Conservation (phyloP, 106 monocot genomes). For the Ottelia alismoides region DNA sequence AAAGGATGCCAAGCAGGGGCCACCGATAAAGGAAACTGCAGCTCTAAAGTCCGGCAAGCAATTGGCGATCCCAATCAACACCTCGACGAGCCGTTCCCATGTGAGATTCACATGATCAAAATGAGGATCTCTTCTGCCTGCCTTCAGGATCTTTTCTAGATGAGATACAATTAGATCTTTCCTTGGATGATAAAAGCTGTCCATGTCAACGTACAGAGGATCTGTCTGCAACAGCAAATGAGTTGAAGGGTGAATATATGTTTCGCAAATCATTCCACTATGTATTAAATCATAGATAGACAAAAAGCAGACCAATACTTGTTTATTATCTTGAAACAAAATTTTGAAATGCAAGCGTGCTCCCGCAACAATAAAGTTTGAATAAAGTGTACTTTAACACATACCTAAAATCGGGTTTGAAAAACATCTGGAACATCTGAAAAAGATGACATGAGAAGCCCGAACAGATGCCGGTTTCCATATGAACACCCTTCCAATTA, state of each 20-base stretch:
- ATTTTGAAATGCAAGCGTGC: too few species aligned
- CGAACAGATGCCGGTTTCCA: conserved; percentile 97
- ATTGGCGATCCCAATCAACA: conserved; percentile 71
- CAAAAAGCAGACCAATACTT: too few species aligned
- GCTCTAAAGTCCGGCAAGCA: conserved; percentile 66
- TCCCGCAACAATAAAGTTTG: too few species aligned
- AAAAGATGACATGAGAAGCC: conserved; percentile 77
- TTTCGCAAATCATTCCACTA: too few species aligned
- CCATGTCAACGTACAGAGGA: conserved; percentile 73
- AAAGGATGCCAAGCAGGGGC: conserved; percentile 45
- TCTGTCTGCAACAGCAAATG: conserved; percentile 34
- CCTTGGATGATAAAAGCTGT: conserved; percentile 66
- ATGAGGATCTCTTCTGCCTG: conserved; percentile 77
- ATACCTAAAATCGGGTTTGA: conserved; percentile 81
- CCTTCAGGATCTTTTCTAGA: conserved; percentile 49
- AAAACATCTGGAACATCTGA: conserved; percentile 71
- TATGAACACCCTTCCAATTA: conserved; percentile 75
- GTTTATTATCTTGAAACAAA: too few species aligned
- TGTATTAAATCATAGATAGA: too few species aligned
- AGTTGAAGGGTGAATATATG: too few species aligned
- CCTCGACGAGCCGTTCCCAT: conserved; percentile 59
- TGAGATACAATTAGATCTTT: conserved; percentile 48
- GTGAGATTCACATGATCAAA: conserved; percentile 62
- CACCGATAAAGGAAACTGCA: conserved; percentile 57
- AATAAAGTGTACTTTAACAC: not conserved